Evolutionary conservation across 2,329 filamentous ascomycete genomes (phyloP).

Genomic region (Sporothrix pseudoabietina): DNA sequence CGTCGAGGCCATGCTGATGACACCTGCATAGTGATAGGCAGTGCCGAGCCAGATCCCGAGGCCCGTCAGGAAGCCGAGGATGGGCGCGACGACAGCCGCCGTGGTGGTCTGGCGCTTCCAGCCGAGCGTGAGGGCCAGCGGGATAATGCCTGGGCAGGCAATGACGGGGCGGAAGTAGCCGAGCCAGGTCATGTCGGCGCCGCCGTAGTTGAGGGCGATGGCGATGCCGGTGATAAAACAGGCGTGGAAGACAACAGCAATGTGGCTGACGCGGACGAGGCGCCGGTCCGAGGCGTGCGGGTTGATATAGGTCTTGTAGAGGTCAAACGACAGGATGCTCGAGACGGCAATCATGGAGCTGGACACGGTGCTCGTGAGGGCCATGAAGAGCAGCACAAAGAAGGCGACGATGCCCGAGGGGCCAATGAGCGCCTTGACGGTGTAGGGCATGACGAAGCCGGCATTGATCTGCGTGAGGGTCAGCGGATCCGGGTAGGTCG

Average conservation of each 20-base stretch:
- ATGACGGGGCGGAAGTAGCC: conserved; percentile 39
- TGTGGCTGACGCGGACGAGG: conserved; percentile 42
- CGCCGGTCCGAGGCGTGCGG: conserved; percentile 34
- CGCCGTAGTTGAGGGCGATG: conserved; percentile 44
- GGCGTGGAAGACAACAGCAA: conserved; percentile 42
- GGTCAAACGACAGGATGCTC: conserved; percentile 45
- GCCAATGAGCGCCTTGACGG: conserved; percentile 43
- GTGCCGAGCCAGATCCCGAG: conserved; percentile 45
- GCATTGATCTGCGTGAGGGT: conserved; percentile 38
- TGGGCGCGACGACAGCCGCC: conserved; percentile 43
- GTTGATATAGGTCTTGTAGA: conserved; percentile 46
- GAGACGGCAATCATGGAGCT: conserved; percentile 49
- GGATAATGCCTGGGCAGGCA: conserved; percentile 41
- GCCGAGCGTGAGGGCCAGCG: conserved; percentile 43
- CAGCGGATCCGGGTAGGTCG: conserved; percentile 40
- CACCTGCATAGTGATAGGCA: conserved; percentile 41
- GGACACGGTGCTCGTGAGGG: conserved; percentile 48
- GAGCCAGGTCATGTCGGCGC: conserved; percentile 46
- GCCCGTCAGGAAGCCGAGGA: conserved; percentile 42
- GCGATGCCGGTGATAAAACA: conserved; percentile 42
- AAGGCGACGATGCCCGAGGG: conserved; percentile 42
- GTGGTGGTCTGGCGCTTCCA: conserved; percentile 45
- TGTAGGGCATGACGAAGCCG: conserved; percentile 41
- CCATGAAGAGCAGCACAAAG: conserved; percentile 51
- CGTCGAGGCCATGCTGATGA: conserved; percentile 43